Percentiles rank a stretch among this genome's conserved stretches.
Evolutionary conservation across 2,329 filamentous ascomycete genomes (phyloP).

Genomic region (Exophiala mesophila): DNA sequence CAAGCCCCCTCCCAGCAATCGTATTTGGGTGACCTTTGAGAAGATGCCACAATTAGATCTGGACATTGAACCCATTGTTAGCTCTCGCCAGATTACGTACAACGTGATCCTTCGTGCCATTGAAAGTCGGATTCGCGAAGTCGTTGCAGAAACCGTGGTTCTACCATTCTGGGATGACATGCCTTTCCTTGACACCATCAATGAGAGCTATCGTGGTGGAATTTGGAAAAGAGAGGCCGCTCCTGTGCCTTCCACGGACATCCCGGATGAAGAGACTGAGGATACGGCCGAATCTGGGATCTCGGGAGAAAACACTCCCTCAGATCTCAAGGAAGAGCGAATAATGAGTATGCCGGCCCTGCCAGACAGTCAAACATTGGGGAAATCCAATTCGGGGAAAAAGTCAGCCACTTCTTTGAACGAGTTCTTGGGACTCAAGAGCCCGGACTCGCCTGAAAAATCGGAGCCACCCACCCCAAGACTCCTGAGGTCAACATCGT

Average conservation of each 20-base stretch:
- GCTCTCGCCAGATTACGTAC: constrained; percentile 91
- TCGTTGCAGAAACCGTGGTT: constrained; percentile 86
- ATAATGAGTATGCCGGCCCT: constrained; percentile 34
- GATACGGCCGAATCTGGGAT: constrained; percentile 26
- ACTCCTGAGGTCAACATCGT: constrained; percentile 57
- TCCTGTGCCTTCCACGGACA: constrained; percentile 24
- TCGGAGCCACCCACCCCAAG: constrained; percentile 39
- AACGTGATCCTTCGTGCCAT: constrained; percentile 87
- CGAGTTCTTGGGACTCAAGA: constrained; percentile 23
- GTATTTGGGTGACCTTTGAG: constrained; percentile 93
- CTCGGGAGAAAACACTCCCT: constrained; percentile 18
- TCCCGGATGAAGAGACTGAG: constrained; percentile 31
- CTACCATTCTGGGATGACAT: constrained; percentile 94
- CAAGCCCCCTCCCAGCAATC: constrained; percentile 92
- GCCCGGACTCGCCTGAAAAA: constrained; percentile 25
- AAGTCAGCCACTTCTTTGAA: constrained; percentile 21
- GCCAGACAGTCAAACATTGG: constrained; percentile 37
- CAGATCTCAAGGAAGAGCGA: constrained; percentile 28
- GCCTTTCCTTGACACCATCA: constrained; percentile 77
- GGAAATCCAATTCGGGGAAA: constrained; percentile 35
- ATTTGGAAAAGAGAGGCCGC: constrained; percentile 58
- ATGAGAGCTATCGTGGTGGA: constrained; percentile 76
- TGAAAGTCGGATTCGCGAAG: constrained; percentile 89
- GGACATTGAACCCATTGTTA: constrained; percentile 92
- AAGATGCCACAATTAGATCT: constrained; percentile 91